Conservation (phyloP, 345 rosid species). For the Eucalyptus sp. region DNA sequence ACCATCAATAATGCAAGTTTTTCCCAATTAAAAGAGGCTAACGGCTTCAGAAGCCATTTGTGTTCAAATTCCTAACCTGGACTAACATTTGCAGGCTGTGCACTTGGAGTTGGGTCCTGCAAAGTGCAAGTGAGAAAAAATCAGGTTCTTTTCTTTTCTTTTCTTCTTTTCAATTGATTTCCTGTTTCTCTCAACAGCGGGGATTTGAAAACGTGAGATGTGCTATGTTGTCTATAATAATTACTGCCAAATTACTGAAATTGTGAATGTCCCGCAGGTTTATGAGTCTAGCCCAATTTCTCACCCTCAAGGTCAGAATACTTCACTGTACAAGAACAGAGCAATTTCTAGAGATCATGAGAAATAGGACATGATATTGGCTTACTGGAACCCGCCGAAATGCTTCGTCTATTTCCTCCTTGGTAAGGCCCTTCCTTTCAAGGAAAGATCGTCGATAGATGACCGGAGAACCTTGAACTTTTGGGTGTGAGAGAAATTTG, state of each 20-base stretch:
- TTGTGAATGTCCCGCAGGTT: background rate
- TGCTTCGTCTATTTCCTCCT: conserved; percentile 97
- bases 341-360: background rate
- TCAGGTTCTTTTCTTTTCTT: background rate
- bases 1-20: background rate
- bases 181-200: background rate
- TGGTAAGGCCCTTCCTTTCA: conserved; percentile 91
- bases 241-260: background rate
- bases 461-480: conserved; percentile 86
- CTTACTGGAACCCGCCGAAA: conserved; percentile 89
- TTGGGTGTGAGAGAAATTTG: conserved; percentile 92
- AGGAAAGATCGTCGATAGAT: conserved; percentile 88
- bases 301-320: background rate
- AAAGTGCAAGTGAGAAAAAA: background rate
- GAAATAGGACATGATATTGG: background rate
- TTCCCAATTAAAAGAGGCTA: background rate
- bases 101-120: conserved; percentile 79
- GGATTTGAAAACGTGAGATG: background rate
- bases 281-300: background rate
- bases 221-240: background rate
- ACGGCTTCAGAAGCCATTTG: background rate
- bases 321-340: background rate
- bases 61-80: conserved; percentile 32
- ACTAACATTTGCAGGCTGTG: conserved; percentile 33
- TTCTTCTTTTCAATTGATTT: background rate